phyloP scores from a whole-genome alignment of 2,329 filamentous ascomycete species.

The Endothia cerciana region DNA sequence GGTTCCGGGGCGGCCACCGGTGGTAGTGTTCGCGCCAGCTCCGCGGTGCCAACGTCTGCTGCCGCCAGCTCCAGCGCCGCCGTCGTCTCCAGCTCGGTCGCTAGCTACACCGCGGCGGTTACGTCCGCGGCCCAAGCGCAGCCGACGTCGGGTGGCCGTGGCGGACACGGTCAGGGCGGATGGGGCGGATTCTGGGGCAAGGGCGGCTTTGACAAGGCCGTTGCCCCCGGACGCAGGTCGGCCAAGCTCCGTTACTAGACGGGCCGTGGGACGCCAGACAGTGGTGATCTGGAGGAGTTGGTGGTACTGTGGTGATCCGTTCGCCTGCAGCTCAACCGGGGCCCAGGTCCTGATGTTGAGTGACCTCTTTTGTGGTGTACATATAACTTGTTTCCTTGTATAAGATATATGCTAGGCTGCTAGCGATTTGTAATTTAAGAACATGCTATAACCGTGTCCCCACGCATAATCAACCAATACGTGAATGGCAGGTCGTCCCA shows the following conservation, averaged over 20 bases:
- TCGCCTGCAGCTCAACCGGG: neutral
- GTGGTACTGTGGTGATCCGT: neutral
- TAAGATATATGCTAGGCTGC: neutral
- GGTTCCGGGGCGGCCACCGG: neutral
- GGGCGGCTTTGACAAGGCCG: neutral
- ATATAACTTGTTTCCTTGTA: constrained; percentile 13
- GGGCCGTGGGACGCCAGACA: neutral
- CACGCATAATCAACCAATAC: too few species aligned
- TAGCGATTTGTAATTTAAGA: constrained; percentile 13
- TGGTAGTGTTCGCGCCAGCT: neutral
- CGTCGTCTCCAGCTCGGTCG: neutral
- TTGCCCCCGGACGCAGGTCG: neutral
- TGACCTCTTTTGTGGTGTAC: constrained; percentile 3
- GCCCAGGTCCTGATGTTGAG: neutral
- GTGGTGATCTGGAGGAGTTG: neutral
- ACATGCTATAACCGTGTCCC: too few species aligned
- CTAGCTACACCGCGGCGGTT: neutral
- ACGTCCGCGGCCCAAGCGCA: constrained; percentile 14
- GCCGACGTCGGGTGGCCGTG: constrained; percentile 1
- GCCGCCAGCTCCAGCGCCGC: constrained; percentile 5
- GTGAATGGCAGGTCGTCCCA: too few species aligned
- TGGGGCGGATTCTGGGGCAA: constrained; percentile 3
- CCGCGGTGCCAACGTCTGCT: constrained; percentile 2
- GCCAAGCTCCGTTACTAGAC: constrained; percentile 9
- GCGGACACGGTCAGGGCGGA: constrained; percentile 13